Evolutionary conservation across 371 early-diverging fungal species (phyloP).

Genomic region (Dinochytrium kinnereticum): DNA sequence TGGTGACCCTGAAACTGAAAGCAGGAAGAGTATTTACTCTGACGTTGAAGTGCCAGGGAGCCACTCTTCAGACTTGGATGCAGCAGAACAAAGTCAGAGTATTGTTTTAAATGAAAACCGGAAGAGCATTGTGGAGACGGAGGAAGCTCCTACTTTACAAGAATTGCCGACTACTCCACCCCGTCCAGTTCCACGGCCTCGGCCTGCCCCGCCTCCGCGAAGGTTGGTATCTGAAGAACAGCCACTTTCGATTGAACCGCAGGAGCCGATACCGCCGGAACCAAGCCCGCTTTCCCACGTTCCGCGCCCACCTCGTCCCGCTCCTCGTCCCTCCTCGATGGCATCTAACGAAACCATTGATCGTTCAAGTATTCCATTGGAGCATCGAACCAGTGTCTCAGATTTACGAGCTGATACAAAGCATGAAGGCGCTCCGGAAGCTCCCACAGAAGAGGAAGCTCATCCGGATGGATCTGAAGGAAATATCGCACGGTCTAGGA

Average conservation of each 20-base stretch:
- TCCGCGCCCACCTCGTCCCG: constrained; percentile 24
- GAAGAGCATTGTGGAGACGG: neutral
- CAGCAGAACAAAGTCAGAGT: no score
- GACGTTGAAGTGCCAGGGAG: no score
- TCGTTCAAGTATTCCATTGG: neutral
- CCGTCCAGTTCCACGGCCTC: constrained; percentile 26
- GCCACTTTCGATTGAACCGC: no score
- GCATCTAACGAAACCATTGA: neutral
- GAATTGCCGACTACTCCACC: constrained; percentile 13
- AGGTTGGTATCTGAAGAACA: neutral
- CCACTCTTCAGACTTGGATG: no score
- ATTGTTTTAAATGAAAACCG: no score
- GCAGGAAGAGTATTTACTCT: no score
- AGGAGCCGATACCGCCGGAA: neutral
- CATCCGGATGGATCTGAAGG: neutral
- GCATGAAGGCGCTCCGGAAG: constrained; percentile 8
- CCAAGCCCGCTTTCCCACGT: neutral
- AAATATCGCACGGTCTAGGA: constrained; percentile 23
- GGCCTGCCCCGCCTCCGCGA: constrained; percentile 23
- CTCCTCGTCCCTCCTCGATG: constrained; percentile 17
- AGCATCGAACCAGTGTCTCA: no score
- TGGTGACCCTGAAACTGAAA: no score
- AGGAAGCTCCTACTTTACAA: neutral
- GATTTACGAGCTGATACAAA: no score
- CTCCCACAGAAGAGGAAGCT: neutral